Evolutionary conservation across 2,329 filamentous ascomycete genomes (phyloP).

Genomic region (Fusarium drepaniforme): DNA sequence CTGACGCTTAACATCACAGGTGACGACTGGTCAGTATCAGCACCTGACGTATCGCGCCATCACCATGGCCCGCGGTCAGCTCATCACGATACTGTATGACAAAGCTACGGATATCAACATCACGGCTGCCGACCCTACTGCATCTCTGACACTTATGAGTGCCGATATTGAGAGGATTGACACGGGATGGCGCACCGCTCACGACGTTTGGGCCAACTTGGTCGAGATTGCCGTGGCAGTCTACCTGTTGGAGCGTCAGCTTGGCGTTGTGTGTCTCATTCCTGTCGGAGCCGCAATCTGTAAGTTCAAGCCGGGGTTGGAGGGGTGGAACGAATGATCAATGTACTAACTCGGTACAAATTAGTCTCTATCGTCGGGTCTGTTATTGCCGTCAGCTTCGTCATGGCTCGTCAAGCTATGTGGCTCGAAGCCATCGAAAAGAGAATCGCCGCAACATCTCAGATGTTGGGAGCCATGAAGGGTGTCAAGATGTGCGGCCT

Average conservation of each 20-base stretch:
- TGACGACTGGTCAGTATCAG: constrained; percentile 22
- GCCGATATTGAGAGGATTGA: constrained; percentile 57
- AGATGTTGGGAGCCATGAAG: constrained; percentile 47
- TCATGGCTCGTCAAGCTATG: constrained; percentile 40
- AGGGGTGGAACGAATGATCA: background rate
- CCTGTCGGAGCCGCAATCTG: constrained; percentile 31
- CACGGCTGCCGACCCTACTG: constrained; percentile 48
- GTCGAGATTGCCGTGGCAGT: constrained; percentile 58
- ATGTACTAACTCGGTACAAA: background rate
- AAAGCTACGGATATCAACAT: constrained; percentile 45
- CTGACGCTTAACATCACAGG: constrained; percentile 6
- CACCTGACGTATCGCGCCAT: constrained; percentile 43
- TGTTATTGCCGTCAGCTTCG: constrained; percentile 40
- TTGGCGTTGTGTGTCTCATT: constrained; percentile 25
- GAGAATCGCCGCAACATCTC: constrained; percentile 43
- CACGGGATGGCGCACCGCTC: constrained; percentile 50
- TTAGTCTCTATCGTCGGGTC: constrained; percentile 40
- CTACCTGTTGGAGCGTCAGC: constrained; percentile 58
- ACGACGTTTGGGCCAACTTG: constrained; percentile 56
- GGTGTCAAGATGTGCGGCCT: constrained; percentile 50
- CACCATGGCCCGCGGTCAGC: constrained; percentile 47
- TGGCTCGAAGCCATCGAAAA: constrained; percentile 47
- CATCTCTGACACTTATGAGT: constrained; percentile 58
- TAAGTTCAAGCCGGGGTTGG: constrained; percentile 1
- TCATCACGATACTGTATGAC: constrained; percentile 44